Evolutionary conservation across 768 basidiomycete species (phyloP), one percentile per base, ranked within the genome.

Genomic region (Suillus occidentalis): DNA sequence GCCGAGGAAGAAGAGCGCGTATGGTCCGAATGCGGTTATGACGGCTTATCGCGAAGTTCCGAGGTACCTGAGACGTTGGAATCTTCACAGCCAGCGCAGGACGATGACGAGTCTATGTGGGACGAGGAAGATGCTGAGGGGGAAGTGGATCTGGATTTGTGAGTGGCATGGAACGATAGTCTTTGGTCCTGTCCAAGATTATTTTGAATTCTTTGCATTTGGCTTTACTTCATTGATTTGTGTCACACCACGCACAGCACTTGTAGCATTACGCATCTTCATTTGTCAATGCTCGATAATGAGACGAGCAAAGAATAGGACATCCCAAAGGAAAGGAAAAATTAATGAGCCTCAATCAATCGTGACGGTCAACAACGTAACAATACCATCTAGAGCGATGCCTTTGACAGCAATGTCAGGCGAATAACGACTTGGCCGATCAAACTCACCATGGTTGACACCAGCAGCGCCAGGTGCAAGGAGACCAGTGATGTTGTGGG

Each of bases 381-480:
- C 82, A 40, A 83, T 78, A 52, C 88, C 87, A 69, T 89, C 87
- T 42, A 82, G 81, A 4, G 88, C 82, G 61, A 89, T 90, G 36
- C 78, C 87, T 36, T 36, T 87, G 18, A n/a, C 22, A 66, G 60
- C 16, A 49, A 68, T 31, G 63, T 64, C 42, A 37, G 31, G 28
- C 12, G 43, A 14, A 28, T 22, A 22, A 34, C 53, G 20, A 34
- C 13, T 14, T 18, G 20, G 31, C 47, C 20, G 16, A 31, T 13
- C 34, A 6, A 18, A 60, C 76, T n/a, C 62, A 86, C 85, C 83
- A 40, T 85, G 84, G 63, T 87, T 85, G n/a, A 86, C 68, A 3
- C 87, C 85, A 1, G 71, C 57, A 31, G 78, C 74, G 6, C 89
- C 89, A 6, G 84, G 67, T 4, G 83, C 69, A 65, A 90, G 79